Conservation (phyloP, 176 grass and related monocot species). For the Zea mays region DNA sequence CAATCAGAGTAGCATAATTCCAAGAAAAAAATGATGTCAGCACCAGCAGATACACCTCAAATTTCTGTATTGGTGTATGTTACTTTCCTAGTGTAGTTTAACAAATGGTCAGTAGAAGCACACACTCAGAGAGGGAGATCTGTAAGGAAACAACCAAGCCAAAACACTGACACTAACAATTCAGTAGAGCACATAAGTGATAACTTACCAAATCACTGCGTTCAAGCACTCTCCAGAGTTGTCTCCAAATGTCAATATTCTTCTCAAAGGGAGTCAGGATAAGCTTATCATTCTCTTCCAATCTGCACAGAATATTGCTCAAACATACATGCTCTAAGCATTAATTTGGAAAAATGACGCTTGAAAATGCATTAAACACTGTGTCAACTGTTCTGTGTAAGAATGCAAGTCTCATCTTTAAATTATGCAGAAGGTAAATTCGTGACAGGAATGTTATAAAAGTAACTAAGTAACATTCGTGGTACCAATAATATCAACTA, state of each 20-base stretch:
- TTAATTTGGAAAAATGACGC: not conserved
- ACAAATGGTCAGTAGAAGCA: not conserved
- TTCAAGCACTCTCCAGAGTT: conserved; percentile 96
- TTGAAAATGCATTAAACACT: not conserved
- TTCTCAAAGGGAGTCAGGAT: conserved; percentile 95
- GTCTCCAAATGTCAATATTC: conserved; percentile 98
- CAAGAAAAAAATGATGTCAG: not conserved
- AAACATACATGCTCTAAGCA: not conserved
- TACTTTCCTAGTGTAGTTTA: conserved; percentile 1
- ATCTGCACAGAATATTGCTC: conserved; percentile 40
- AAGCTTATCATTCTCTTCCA: conserved; percentile 91
- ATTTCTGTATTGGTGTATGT: not conserved
- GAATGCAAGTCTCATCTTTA: not conserved
- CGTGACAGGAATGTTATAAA: not conserved
- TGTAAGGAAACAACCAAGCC: conserved; percentile 20
- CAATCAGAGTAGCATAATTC: not conserved
- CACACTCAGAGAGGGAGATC: not conserved
- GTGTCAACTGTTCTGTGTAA: not conserved
- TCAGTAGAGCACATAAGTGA: not conserved
- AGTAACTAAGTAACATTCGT: not conserved
- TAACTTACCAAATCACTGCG: conserved; percentile 81
- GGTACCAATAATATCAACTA: not conserved
- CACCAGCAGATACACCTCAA: not conserved
- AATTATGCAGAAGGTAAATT: not conserved
- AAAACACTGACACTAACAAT: not conserved